Conservation (phyloP, 2,329 filamentous ascomycete genomes). For the Drechslerella stenobrocha region DNA sequence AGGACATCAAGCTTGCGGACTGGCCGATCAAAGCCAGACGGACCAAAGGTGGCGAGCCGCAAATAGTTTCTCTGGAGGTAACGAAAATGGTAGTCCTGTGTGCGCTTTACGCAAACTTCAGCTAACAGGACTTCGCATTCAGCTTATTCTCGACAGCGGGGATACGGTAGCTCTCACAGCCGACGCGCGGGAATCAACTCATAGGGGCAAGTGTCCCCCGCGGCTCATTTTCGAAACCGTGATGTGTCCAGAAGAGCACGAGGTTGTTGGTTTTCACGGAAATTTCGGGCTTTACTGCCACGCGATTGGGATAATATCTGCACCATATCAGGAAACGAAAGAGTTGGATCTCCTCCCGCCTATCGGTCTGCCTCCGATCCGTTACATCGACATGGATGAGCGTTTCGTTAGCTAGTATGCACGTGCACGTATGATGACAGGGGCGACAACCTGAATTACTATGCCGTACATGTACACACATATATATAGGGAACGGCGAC, state of each 20-base stretch:
- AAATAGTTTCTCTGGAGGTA: conserved; percentile 43
- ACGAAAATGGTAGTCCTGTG: no score
- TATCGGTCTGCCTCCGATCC: conserved; percentile 5
- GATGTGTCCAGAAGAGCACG: conserved; percentile 41
- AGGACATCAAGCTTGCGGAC: conserved; percentile 41
- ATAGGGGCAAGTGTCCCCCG: conserved; percentile 38
- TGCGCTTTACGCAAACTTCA: no score
- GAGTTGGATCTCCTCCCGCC: conserved; percentile 11
- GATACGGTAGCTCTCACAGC: conserved; percentile 24
- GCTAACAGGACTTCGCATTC: not conserved
- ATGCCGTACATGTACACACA: no score
- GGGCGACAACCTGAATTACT: no score
- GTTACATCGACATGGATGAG: not conserved
- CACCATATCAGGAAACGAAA: conserved; percentile 24
- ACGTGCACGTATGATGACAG: no score
- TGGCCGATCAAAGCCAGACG: conserved; percentile 47
- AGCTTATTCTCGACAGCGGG: conserved; percentile 35
- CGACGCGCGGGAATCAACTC: conserved; percentile 28
- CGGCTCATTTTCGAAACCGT: conserved; percentile 29
- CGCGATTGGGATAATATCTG: conserved; percentile 40
- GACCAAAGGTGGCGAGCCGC: conserved; percentile 39
- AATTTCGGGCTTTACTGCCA: conserved; percentile 45
- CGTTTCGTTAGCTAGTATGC: no score
- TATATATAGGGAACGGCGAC: no score
- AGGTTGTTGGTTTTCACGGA: conserved; percentile 40